Conservation (phyloP, 306 rosid species). For the Cajanus cajan region DNA sequence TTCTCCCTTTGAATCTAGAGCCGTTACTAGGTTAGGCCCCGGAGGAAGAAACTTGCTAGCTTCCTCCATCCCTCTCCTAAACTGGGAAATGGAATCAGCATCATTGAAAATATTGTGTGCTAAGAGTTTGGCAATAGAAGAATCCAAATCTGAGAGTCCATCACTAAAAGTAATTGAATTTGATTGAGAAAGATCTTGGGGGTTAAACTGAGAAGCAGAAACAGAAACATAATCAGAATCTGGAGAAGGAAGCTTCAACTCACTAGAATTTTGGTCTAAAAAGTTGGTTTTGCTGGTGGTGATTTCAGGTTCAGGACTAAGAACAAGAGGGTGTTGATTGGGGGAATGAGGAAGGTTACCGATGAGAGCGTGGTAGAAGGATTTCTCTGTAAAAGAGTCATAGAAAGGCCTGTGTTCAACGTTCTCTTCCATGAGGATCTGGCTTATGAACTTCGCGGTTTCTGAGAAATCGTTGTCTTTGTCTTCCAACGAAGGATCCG, state of each 20-base stretch:
- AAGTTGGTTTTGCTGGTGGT: slow-evolving; percentile 11
- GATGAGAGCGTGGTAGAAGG: slow-evolving; percentile 52
- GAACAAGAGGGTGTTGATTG: slow-evolving; percentile 39
- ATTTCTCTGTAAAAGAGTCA: slow-evolving; percentile 61
- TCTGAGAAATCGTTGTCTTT: slow-evolving; percentile 41
- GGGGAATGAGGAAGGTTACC: slow-evolving; percentile 41
- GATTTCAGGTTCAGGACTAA: slow-evolving; percentile 20
- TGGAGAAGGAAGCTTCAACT: slow-evolving; percentile 31
- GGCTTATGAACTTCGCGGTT: slow-evolving; percentile 38
- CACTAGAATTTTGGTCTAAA: slow-evolving; percentile 29
- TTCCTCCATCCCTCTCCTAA: slow-evolving; percentile 72
- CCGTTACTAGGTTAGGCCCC: slow-evolving; percentile 31
- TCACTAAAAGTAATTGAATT: slow-evolving; percentile 8
- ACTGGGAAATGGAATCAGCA: slow-evolving; percentile 59
- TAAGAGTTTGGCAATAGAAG: slow-evolving; percentile 44
- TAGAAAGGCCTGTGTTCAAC: slow-evolving; percentile 52
- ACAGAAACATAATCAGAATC: slow-evolving; percentile 28
- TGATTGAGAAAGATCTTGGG: slow-evolving; percentile 27
- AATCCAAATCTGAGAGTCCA: slow-evolving; percentile 31
- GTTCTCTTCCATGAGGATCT: slow-evolving; percentile 78
- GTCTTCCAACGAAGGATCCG: slow-evolving; percentile 27
- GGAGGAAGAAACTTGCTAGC: slow-evolving; percentile 81
- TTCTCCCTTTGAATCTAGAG: too few relatives aligned
- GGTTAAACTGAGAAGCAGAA: slow-evolving; percentile 30
- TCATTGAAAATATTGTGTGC: slow-evolving; percentile 58